Percentiles rank a stretch among this genome's conserved stretches.
phyloP scores from a whole-genome alignment of 139 green algal genomes.

The Micromonas pusilla region DNA sequence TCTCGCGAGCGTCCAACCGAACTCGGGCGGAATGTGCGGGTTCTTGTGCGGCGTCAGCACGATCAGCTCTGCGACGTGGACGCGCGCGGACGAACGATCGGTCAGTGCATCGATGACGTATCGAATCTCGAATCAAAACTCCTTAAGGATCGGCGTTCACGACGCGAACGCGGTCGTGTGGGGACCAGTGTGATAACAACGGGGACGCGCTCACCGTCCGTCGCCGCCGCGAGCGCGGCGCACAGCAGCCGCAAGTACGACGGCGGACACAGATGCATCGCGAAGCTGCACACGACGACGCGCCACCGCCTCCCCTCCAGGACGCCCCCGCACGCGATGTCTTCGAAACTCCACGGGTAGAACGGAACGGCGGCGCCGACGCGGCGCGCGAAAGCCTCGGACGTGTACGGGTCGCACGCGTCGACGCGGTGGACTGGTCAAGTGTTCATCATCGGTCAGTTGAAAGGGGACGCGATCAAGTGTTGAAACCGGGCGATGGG shows the following conservation, averaged over 20 bases:
- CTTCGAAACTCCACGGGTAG: neutral
- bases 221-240: neutral
- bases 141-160: no score
- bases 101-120: no score
- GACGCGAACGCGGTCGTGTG: no score
- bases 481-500: no score
- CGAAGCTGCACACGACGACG: neutral
- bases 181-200: no score
- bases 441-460: no score
- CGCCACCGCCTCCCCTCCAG: neutral
- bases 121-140: no score
- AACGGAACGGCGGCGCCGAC: neutral
- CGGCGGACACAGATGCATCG: neutral
- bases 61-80: no score
- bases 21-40: neutral
- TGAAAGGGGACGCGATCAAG: no score
- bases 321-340: neutral
- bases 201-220: no score
- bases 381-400: neutral
- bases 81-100: no score
- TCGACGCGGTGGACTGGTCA: neutral
- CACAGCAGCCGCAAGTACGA: neutral
- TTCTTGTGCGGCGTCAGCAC: slow-evolving; percentile 9
- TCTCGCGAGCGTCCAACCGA: neutral
- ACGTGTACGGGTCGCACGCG: slow-evolving; percentile 9